These are phyloP conservation scores for Suillus ampliporus DNA, from an alignment of 768 basidiomycete species.

Conservation along the genomic window DNA sequence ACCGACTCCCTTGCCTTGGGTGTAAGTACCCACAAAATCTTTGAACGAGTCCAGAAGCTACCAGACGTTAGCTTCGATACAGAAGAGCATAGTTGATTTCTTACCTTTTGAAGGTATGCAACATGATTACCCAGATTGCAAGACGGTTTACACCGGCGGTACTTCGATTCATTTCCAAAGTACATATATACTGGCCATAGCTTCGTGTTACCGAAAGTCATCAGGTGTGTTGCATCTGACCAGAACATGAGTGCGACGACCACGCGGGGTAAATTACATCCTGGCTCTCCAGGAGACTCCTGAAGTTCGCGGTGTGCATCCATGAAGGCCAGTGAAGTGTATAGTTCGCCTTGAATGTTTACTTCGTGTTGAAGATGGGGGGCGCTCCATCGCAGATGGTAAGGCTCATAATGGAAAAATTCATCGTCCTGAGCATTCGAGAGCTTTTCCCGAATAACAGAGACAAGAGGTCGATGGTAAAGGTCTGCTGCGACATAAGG, in stretches of 20 bases:
- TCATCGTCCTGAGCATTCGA: slow-evolving; percentile 6
- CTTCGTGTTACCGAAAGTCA: slow-evolving; percentile 22
- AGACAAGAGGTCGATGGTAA: slow-evolving; percentile 27
- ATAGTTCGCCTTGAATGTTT: slow-evolving; percentile 24
- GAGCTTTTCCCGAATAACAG: slow-evolving; percentile 17
- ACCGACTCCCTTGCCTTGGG: neutral
- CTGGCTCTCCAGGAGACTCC: slow-evolving; percentile 17
- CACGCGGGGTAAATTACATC: slow-evolving; percentile 17
- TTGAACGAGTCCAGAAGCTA: slow-evolving; percentile 22
- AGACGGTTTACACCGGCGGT: slow-evolving; percentile 21
- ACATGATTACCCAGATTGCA: slow-evolving; percentile 13
- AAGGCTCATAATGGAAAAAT: slow-evolving; percentile 34
- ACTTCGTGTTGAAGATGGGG: slow-evolving; percentile 13
- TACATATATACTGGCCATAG: slow-evolving; percentile 26
- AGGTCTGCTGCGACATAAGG: slow-evolving; percentile 16
- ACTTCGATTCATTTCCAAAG: slow-evolving; percentile 30
- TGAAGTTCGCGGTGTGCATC: slow-evolving; percentile 17
- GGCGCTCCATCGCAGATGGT: slow-evolving; percentile 31
- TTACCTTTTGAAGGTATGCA: slow-evolving; percentile 18
- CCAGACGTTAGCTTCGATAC: too few species aligned
- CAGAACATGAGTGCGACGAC: slow-evolving; percentile 29
- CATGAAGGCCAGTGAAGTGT: slow-evolving; percentile 16
- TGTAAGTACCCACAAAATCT: slow-evolving; percentile 4
- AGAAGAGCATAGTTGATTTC: too few species aligned
- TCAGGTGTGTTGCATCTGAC: slow-evolving; percentile 32